Conservation (phyloP, 1,284 basidiomycete genomes). For the Taiwanofungus camphoratus region DNA sequence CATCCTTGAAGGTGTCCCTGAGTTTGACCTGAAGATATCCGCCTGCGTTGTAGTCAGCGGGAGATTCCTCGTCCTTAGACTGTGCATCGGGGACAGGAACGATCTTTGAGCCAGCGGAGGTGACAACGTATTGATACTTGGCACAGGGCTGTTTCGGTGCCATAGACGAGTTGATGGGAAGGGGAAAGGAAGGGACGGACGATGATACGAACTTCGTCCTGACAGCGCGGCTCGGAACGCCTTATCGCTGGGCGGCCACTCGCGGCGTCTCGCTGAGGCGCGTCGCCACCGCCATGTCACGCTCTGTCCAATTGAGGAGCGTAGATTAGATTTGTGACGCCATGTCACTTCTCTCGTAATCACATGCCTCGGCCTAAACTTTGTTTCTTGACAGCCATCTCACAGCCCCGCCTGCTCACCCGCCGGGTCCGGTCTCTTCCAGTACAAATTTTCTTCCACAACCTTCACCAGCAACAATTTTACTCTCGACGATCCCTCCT, state of each 20-base stretch:
- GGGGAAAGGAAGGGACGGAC: slow-evolving; percentile 8
- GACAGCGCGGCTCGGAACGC: not conserved
- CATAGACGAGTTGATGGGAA: slow-evolving; percentile 36
- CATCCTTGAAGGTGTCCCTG: slow-evolving; percentile 74
- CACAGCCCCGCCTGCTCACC: too few species aligned
- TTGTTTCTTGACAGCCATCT: too few species aligned
- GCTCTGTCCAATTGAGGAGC: not conserved
- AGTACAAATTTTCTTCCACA: too few species aligned
- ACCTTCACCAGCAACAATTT: too few species aligned
- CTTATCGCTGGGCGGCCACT: too few species aligned
- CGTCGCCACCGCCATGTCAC: not conserved
- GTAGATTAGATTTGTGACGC: not conserved
- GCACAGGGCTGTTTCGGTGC: slow-evolving; percentile 59
- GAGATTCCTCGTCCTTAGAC: slow-evolving; percentile 70
- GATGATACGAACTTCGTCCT: slow-evolving; percentile 2
- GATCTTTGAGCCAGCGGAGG: slow-evolving; percentile 60
- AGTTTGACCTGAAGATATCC: slow-evolving; percentile 79
- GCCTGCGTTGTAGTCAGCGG: slow-evolving; percentile 75
- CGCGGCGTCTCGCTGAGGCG: too few species aligned
- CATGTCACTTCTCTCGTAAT: not conserved
- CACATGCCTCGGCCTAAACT: not conserved
- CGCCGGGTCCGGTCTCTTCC: too few species aligned
- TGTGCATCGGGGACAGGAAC: slow-evolving; percentile 57
- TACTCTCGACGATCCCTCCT: too few species aligned
- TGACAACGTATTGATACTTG: slow-evolving; percentile 71